These are phyloP conservation scores for Microbotryomycetes sp. DNA, from an alignment of 1,284 basidiomycete species.

Conservation along the genomic window DNA sequence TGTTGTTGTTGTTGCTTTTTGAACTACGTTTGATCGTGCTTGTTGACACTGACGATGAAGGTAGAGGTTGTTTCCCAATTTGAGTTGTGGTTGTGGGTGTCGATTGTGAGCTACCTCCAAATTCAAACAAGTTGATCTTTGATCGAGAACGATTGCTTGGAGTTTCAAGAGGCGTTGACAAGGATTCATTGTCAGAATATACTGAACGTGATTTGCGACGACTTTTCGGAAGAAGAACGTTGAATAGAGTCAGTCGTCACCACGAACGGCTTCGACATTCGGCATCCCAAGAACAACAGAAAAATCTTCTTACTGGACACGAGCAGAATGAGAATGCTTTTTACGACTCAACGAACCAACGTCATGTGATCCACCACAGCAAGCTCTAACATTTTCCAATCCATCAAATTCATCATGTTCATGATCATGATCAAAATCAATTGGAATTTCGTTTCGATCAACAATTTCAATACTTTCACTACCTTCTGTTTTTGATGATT, in stretches of 20 bases:
- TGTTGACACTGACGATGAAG: not conserved
- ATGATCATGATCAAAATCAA: constrained; percentile 63
- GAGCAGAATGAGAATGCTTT: not conserved
- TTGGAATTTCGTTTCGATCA: constrained; percentile 49
- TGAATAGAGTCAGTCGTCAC: not conserved
- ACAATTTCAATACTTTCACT: constrained; percentile 59
- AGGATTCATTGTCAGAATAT: not conserved
- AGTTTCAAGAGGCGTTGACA: not conserved
- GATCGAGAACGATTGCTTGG: not conserved
- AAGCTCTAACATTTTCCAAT: constrained; percentile 73
- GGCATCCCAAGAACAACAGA: no score
- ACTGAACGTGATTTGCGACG: not conserved
- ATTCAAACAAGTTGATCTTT: not conserved
- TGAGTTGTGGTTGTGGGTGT: not conserved
- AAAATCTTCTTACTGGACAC: not conserved
- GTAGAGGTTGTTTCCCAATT: no score
- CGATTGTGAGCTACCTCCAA: not conserved
- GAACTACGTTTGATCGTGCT: not conserved
- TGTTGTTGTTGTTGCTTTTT: no score
- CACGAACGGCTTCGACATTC: not conserved
- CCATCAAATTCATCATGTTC: constrained; percentile 84
- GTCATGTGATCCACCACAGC: constrained; percentile 64
- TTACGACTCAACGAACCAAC: constrained; percentile 48
- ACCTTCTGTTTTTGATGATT: constrained; percentile 47
- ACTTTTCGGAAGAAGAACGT: not conserved